Evolutionary conservation across 306 rosid species (phyloP).

Genomic region (Echinosophora koreensis): DNA sequence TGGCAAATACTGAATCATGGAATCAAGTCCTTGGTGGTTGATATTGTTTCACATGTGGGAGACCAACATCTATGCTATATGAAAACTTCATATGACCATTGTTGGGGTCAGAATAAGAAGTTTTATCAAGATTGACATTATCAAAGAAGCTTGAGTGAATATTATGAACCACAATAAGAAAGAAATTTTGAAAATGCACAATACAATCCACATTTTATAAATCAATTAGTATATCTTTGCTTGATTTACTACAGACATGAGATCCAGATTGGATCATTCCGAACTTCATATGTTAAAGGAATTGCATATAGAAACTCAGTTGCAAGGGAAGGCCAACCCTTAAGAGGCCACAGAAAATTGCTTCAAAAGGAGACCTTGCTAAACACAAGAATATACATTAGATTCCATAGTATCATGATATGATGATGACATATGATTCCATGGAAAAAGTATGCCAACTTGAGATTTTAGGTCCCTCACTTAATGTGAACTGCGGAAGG

Average conservation of each 20-base stretch:
- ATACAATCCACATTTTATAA: slow-evolving; percentile 15
- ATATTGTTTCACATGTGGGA: background rate
- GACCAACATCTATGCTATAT: background rate
- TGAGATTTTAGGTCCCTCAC: slow-evolving; percentile 8
- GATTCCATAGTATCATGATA: background rate
- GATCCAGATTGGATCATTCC: slow-evolving; percentile 33
- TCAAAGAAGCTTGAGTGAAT: slow-evolving; percentile 35
- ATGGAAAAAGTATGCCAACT: background rate
- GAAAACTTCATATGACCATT: background rate
- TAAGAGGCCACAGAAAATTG: background rate
- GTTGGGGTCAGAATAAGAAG: background rate
- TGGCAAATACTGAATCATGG: background rate
- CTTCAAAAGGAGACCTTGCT: slow-evolving; percentile 7
- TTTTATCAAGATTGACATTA: background rate
- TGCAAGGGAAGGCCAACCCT: background rate
- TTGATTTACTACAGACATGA: slow-evolving; percentile 31
- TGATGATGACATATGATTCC: background rate
- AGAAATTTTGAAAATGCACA: background rate
- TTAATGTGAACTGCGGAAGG: background rate
- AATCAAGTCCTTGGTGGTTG: slow-evolving; percentile 12
- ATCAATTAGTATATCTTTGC: slow-evolving; percentile 36
- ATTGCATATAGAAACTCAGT: slow-evolving; percentile 2
- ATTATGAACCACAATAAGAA: slow-evolving; percentile 8
- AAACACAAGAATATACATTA: background rate
- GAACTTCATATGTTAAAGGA: slow-evolving; percentile 16